Evolutionary conservation across 192 early-diverging fungal genomes (phyloP).

Genomic region (Linnemannia hyalina): DNA sequence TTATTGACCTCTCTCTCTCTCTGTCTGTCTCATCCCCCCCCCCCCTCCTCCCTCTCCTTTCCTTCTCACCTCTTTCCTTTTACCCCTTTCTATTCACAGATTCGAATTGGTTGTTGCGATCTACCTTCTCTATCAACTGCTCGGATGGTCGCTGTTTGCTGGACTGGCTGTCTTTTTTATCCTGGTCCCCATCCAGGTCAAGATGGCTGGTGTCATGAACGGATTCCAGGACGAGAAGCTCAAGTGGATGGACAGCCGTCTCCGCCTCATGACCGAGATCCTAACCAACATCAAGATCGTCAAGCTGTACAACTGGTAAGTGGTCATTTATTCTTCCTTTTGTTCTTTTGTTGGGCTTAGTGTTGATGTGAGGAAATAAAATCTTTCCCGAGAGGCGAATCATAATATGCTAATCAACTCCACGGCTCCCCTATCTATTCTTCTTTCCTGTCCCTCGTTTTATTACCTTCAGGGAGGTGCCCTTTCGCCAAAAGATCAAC

Average conservation of each 20-base stretch:
- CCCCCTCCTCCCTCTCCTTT: no score
- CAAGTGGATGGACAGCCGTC: constrained; percentile 37
- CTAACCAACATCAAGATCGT: constrained; percentile 51
- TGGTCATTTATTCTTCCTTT: background rate
- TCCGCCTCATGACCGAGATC: constrained; percentile 44
- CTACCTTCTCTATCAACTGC: constrained; percentile 24
- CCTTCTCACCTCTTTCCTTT: background rate
- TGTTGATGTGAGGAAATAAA: background rate
- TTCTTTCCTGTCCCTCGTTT: background rate
- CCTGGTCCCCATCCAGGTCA: constrained; percentile 34
- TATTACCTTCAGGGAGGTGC: constrained; percentile 24
- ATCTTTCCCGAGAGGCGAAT: background rate
- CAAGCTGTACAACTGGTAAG: constrained; percentile 46
- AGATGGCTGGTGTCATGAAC: constrained; percentile 29
- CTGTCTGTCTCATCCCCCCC: background rate
- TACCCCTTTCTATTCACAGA: background rate
- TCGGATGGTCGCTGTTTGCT: constrained; percentile 41
- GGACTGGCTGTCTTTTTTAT: constrained; percentile 41
- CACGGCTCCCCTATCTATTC: background rate
- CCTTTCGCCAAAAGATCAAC: constrained; percentile 38
- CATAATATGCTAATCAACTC: background rate
- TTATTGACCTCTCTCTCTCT: background rate
- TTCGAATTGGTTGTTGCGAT: constrained; percentile 24
- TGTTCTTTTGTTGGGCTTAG: background rate
- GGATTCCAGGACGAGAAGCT: constrained; percentile 21